Percentiles rank a stretch among this genome's conserved stretches.
Conservation (phyloP, 108 stramenopile genomes). For the Asterionellopsis glacialis region DNA sequence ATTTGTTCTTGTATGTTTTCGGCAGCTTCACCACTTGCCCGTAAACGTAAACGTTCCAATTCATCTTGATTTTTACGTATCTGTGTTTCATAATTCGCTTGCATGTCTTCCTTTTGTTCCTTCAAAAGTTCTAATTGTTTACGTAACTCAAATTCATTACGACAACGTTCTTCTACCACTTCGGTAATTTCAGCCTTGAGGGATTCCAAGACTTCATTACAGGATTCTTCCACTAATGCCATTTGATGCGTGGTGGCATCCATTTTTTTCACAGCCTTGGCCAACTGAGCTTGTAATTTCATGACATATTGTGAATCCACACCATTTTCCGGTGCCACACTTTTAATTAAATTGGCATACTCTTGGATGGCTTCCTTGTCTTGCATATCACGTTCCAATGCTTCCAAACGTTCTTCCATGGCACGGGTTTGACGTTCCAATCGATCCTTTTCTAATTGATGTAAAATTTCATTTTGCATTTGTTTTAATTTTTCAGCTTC, state of each 20-base stretch:
- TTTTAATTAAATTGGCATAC: constrained; percentile 63
- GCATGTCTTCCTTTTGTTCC: constrained; percentile 49
- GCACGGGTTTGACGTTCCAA: constrained; percentile 44
- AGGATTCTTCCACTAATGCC: constrained; percentile 45
- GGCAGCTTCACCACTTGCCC: constrained; percentile 28
- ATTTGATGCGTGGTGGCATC: constrained; percentile 51
- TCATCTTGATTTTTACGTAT: constrained; percentile 45
- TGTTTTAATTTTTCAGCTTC: constrained; percentile 45
- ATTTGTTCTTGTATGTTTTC: constrained; percentile 39
- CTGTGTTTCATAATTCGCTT: constrained; percentile 46
- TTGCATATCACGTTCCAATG: constrained; percentile 61
- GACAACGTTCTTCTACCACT: constrained; percentile 55
- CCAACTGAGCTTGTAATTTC: constrained; percentile 52
- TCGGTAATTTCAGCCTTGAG: constrained; percentile 46
- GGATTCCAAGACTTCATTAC: constrained; percentile 36
- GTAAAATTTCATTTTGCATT: constrained; percentile 51
- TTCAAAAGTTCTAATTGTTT: constrained; percentile 50
- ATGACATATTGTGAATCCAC: constrained; percentile 56
- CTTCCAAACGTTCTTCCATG: constrained; percentile 49
- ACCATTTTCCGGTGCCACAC: constrained; percentile 56
- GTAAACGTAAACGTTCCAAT: constrained; percentile 32
- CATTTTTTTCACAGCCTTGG: constrained; percentile 65
- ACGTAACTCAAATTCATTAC: constrained; percentile 52
- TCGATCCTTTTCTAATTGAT: constrained; percentile 54
- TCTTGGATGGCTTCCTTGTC: constrained; percentile 62